phyloP scores from a whole-genome alignment of 192 early-diverging fungal species.

The Coemansia sp. region DNA sequence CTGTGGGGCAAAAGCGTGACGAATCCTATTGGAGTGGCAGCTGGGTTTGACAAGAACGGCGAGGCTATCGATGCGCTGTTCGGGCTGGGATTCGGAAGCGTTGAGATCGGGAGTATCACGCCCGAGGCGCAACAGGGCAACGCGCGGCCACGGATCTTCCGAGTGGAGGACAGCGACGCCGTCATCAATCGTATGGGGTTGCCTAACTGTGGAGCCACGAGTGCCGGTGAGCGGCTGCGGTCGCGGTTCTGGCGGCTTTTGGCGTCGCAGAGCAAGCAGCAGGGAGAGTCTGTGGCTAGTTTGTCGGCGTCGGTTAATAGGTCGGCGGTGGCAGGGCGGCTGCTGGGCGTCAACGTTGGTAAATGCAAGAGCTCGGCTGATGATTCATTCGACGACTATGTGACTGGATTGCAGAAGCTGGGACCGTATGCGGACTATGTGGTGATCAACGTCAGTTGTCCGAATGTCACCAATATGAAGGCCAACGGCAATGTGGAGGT shows the following conservation, averaged over 20 bases:
- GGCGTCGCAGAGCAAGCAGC: slow-evolving; percentile 54
- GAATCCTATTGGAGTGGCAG: slow-evolving; percentile 87
- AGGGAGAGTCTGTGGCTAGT: slow-evolving; percentile 52
- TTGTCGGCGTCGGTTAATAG: slow-evolving; percentile 50
- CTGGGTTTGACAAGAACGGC: slow-evolving; percentile 91
- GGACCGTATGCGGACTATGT: slow-evolving; percentile 85
- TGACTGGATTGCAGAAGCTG: slow-evolving; percentile 70
- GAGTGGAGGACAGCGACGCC: slow-evolving; percentile 68
- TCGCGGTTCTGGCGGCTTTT: slow-evolving; percentile 70
- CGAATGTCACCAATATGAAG: slow-evolving; percentile 84
- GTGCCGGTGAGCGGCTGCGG: slow-evolving; percentile 65
- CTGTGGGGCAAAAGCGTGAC: slow-evolving; percentile 71
- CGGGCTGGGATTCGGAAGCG: slow-evolving; percentile 82
- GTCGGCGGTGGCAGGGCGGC: slow-evolving; percentile 60
- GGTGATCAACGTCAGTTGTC: slow-evolving; percentile 87
- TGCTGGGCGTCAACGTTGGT: slow-evolving; percentile 87
- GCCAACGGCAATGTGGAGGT: slow-evolving; percentile 70
- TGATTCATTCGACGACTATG: slow-evolving; percentile 77
- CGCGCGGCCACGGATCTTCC: slow-evolving; percentile 83
- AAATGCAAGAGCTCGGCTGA: slow-evolving; percentile 79
- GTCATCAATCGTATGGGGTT: slow-evolving; percentile 92
- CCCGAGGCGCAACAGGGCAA: slow-evolving; percentile 87
- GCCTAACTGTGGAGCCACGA: slow-evolving; percentile 78
- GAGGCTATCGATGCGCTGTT: slow-evolving; percentile 85
- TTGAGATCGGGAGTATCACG: slow-evolving; percentile 91